Evolutionary conservation across 208 protist genomes (phyloP).

Genomic region (Spongospora subterranea): DNA sequence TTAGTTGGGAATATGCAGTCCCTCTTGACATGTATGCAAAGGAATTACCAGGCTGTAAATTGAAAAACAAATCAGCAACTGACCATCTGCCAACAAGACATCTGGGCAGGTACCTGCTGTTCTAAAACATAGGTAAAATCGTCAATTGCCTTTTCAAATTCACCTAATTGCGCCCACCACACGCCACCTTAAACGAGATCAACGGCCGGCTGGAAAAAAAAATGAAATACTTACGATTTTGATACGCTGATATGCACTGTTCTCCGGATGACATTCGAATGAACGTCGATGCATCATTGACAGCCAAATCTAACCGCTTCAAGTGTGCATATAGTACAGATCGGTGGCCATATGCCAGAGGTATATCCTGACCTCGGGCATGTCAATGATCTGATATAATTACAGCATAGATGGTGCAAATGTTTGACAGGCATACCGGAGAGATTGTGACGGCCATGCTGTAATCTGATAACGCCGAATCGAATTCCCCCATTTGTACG

Average conservation of each 20-base stretch:
- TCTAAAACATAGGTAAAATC: slow-evolving; percentile 47
- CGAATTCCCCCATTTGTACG: slow-evolving; percentile 46
- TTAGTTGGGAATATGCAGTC: slow-evolving; percentile 49
- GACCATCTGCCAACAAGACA: not conserved
- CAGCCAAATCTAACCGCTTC: slow-evolving; percentile 24
- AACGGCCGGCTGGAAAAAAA: not conserved
- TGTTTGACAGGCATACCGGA: not conserved
- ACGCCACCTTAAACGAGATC: not conserved
- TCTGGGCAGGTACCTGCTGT: not conserved
- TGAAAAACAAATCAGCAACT: not conserved
- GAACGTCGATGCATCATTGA: slow-evolving; percentile 31
- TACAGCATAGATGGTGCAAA: not conserved
- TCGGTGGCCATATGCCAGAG: slow-evolving; percentile 28
- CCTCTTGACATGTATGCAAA: slow-evolving; percentile 42
- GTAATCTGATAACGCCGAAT: slow-evolving; percentile 14
- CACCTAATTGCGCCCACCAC: slow-evolving; percentile 32
- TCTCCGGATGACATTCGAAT: slow-evolving; percentile 3
- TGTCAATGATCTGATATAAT: not conserved
- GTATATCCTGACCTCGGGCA: no score
- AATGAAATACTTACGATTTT: not conserved
- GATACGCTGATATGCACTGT: slow-evolving; percentile 45
- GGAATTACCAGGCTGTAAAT: slow-evolving; percentile 6
- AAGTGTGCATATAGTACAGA: slow-evolving; percentile 39
- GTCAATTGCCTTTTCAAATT: slow-evolving; percentile 37
- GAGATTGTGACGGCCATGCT: slow-evolving; percentile 34